These are phyloP conservation scores for Astrothelium macrocarpum DNA, from an alignment of 495 filamentous ascomycete genomes.

Conservation along the genomic window DNA sequence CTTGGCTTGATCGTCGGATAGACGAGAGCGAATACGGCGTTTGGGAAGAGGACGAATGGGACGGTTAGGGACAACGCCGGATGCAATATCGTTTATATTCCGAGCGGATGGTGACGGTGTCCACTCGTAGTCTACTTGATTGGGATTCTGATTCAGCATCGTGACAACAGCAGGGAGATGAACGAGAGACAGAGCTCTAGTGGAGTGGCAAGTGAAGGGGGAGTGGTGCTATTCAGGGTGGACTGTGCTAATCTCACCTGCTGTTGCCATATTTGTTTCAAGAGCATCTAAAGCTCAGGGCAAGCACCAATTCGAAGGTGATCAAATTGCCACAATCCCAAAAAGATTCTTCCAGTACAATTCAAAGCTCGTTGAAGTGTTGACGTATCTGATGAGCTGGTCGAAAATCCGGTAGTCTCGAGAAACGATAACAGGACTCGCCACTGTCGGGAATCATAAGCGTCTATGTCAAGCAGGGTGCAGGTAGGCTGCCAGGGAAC, in stretches of 20 bases:
- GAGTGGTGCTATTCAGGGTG: background rate
- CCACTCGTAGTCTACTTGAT: conserved; percentile 26
- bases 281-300: background rate
- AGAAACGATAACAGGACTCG: background rate
- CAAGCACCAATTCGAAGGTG: background rate
- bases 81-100: conserved; percentile 52
- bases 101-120: conserved; percentile 38
- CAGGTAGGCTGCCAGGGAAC: background rate
- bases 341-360: background rate
- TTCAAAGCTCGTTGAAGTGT: background rate
- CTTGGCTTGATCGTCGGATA: conserved; percentile 74
- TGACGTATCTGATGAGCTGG: background rate
- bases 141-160: background rate
- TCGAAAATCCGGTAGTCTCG: background rate
- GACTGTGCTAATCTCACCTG: too few species aligned
- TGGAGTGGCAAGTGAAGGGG: background rate
- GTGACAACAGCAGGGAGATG: background rate
- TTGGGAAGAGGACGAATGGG: conserved; percentile 90
- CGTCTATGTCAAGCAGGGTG: background rate
- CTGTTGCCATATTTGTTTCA: background rate
- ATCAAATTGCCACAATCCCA: background rate
- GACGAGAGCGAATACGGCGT: conserved; percentile 69
- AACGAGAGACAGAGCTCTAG: background rate
- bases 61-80: conserved; percentile 71
- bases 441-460: background rate